These are phyloP conservation scores for Paramecium sexaurelia DNA, from an alignment of 73 alveolate species.

Conservation along the genomic window DNA sequence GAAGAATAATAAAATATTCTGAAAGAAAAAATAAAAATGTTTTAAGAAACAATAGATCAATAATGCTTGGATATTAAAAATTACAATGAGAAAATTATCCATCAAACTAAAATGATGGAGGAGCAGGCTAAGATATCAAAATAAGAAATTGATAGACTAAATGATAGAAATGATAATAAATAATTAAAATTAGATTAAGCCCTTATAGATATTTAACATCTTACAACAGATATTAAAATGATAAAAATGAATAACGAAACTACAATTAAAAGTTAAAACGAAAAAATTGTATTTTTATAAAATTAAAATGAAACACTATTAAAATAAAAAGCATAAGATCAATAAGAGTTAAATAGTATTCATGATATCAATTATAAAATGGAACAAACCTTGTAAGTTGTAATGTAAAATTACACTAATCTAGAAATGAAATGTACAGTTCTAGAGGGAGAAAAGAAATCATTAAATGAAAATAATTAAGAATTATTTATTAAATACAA, in stretches of 20 bases:
- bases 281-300: not conserved
- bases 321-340: not conserved
- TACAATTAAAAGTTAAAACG: not conserved
- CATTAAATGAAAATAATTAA: not conserved
- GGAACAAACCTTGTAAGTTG: not conserved
- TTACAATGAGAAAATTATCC: not conserved
- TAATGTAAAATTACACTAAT: not conserved
- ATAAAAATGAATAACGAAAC: not conserved
- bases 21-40: not conserved
- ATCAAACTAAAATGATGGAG: not conserved
- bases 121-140: not conserved
- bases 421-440: not conserved
- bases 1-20: not conserved
- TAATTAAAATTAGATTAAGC: not conserved
- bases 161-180: not conserved
- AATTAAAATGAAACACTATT: not conserved
- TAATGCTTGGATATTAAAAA: not conserved
- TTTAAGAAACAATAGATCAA: not conserved
- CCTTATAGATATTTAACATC: not conserved
- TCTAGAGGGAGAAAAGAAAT: not conserved
- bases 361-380: not conserved
- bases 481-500: not conserved
- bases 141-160: not conserved
- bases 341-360: not conserved
- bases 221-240: not conserved